Conservation (phyloP, 1,139 yeast species). For the Eremothecium coryli region DNA sequence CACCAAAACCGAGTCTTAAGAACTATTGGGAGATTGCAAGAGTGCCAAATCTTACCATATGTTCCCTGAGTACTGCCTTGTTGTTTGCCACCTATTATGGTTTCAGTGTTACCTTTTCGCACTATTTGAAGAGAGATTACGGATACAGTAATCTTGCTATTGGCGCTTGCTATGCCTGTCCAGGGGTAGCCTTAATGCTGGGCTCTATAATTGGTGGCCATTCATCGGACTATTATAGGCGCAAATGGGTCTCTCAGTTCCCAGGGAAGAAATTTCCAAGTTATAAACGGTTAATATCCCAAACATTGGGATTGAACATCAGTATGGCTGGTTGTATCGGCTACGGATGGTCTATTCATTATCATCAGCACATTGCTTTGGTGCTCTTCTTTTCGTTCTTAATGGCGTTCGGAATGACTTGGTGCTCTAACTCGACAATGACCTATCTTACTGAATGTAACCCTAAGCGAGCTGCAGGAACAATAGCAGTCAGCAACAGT, state of each 20-base stretch:
- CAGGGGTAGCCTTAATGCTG: slow-evolving; percentile 41
- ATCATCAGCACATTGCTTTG: slow-evolving; percentile 36
- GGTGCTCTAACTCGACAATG: slow-evolving; percentile 50
- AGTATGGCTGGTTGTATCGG: slow-evolving; percentile 42
- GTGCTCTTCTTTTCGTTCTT: slow-evolving; percentile 40
- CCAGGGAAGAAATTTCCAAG: slow-evolving; percentile 30
- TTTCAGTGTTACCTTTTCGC: slow-evolving; percentile 43
- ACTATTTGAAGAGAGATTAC: slow-evolving; percentile 35
- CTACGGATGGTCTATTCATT: slow-evolving; percentile 47
- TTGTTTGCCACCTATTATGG: slow-evolving; percentile 50
- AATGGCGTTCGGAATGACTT: slow-evolving; percentile 48
- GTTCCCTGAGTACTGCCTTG: slow-evolving; percentile 43
- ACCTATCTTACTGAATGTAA: slow-evolving; percentile 49
- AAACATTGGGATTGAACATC: slow-evolving; percentile 38
- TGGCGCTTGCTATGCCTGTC: slow-evolving; percentile 45
- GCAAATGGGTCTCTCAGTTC: slow-evolving; percentile 23
- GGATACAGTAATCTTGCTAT: slow-evolving; percentile 33
- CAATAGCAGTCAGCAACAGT: slow-evolving; percentile 48
- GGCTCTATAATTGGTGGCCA: slow-evolving; percentile 48
- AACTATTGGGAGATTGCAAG: slow-evolving; percentile 34
- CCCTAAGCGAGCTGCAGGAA: slow-evolving; percentile 44
- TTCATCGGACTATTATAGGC: slow-evolving; percentile 37
- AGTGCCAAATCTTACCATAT: slow-evolving; percentile 39
- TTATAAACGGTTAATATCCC: slow-evolving; percentile 41
- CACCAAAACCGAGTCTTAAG: slow-evolving; percentile 40